Evolutionary conservation across 306 rosid genomes (phyloP), one percentile per base, ranked within the genome.

Genomic region (Boehmeria nivea): DNA sequence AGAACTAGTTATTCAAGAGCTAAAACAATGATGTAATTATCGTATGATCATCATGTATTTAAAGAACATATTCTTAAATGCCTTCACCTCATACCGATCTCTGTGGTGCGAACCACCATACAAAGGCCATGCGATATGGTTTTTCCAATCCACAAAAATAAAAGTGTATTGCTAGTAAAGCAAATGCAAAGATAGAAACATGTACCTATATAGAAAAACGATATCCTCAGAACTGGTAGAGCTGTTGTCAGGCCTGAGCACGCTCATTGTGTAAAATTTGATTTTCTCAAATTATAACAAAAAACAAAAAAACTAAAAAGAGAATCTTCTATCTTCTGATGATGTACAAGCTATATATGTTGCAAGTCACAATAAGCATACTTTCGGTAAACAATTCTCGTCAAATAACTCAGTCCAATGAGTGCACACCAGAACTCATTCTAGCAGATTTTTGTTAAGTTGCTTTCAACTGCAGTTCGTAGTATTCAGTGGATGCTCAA

Each of bases 391-490:
- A 66, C 75, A 84, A 76, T 57, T 66, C 67, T 85, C 86, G 60
- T 88, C 72, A 76, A 91, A 68, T 73, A 91, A 65, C 81, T 91
- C 98, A 23, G 94, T 80, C 67, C 87, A 77, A 87, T 91, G 98
- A 57, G 96, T 91, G 77, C 94, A 84, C 74, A 82, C 82, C 22
- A 91, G 74, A 76, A 84, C 98, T 1, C 13, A 53, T 16, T 18
- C 69, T 47, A 21, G 53, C 34, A 40, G n/a, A n/a, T n/a, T n/a
- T 31, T 4, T 31, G 36, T 0, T 2, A 31, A 31, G n/a, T n/a
- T n/a, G n/a, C n/a, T n/a, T n/a, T n/a, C n/a, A n/a, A n/a, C n/a
- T n/a, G n/a, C n/a, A n/a, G n/a, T n/a, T n/a, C n/a, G n/a, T n/a
- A n/a, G n/a, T n/a, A n/a, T n/a, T n/a, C n/a, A n/a, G n/a, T n/a